Evolutionary conservation across 164 flowering plant genomes (phyloP), one percentile per base, ranked within the genome.

Genomic region (Buxus sempervirens): DNA sequence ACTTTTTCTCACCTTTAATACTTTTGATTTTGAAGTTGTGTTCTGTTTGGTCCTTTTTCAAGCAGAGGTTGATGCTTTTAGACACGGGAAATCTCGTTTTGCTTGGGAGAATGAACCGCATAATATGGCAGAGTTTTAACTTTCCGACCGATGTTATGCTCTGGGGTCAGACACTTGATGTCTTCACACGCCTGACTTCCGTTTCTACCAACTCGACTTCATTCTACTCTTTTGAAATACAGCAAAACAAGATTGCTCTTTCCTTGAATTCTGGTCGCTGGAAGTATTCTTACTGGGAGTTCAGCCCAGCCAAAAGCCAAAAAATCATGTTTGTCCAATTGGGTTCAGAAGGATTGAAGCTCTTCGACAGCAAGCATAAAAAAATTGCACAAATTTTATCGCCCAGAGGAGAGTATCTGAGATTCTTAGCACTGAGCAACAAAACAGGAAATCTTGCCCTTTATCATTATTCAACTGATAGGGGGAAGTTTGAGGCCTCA

Each of bases 111-210:
- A 21, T 63, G 73, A 72, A 84, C 73, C 49, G 54, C 4, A 78
- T 82, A 38, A 90, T 85, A 69, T 94, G 98, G 98, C 96, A 90
- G 78, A 91, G 89, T 68, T 94, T 91, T 81, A 84, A 88, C 70
- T 91, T 86, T 58, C 98, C 96, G 12, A 83, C 95, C 3, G 79
- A 91, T 54, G 78, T 85, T 2, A 85, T 91, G 80, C 85, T 91
- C 0, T 77, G 85, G 84, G 88, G 93, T 0, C 97, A 90, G 69
- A 82, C 81, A 58, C 72, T 91, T 23, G 70, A 83, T 60, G 82
- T 79, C 24, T 81, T 84, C 18, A 81, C 91, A 42, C 74, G 77
- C 38, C 69, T 88, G 63, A 85, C 96, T 49, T 81, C 97, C 0
- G 81, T 83, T 54, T 73, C 85, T 1, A 63, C 7, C 70, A 79